Evolutionary conservation across 306 rosid species (phyloP), one percentile per base, ranked within the genome.

Genomic region (Bauhinia variegata): DNA sequence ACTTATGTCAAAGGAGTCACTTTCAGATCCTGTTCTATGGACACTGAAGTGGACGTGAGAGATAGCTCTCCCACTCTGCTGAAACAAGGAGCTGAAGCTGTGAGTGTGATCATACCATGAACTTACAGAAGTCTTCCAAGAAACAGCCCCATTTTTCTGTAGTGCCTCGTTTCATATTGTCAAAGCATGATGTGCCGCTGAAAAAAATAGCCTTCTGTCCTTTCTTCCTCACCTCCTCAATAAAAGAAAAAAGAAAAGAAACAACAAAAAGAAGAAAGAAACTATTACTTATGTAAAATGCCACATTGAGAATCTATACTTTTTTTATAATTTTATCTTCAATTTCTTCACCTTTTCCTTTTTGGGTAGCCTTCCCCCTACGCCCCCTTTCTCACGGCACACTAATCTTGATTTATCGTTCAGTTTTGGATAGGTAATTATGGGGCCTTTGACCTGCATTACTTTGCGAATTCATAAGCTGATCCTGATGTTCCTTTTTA

Each of bases 41-140:
- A 78, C 59, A 23, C 19, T 46, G 50, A 75, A 60, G 67, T 43
- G 9, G 68, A 70, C 44, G 64, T 43, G 17, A 44, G 23, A 16
- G 59, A 71, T 49, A 41, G 68, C 61, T 66, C 84, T 10, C 83
- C 44, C 41, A 44, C 70, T 78, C 63, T 81, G 73, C 66, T 80
- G 53, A 86, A 83, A 71, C 87, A 86, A 83, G 88, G 88, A 71
- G 83, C 88, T 68, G 86, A 86, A 86, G 86, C 85, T 48, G 85
- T 83, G 71, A 83, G 88, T 86, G 43, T 19, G n/a, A 17, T 44
- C 46, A 55, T 19, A 36, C 4, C 16, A 18, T 62, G 54, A 56
- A 36, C 33, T 44, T 60, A 4, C 30, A 30, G 10, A 51, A 34
- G 16, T 16, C 18, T 48, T 11, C 54, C 10, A 15, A 1, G 32